Conservation (phyloP, 495 filamentous ascomycete species). For the Hypoxylon intermedium region DNA sequence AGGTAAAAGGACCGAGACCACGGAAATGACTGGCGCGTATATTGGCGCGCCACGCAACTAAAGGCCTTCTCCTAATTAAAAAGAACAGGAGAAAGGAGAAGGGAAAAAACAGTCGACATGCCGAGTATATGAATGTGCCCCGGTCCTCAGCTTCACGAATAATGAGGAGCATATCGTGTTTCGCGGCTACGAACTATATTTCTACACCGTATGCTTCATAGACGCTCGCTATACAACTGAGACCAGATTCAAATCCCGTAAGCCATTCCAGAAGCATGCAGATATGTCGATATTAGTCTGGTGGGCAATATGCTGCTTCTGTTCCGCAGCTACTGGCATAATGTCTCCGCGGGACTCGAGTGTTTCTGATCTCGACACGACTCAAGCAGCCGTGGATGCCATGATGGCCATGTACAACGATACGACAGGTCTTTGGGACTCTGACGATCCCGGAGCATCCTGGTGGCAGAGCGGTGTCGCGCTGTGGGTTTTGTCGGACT, state of each 20-base stretch:
- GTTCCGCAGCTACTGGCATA: neutral
- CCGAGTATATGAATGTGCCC: conserved; percentile 8
- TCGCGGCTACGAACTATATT: neutral
- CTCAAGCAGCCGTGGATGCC: conserved; percentile 43
- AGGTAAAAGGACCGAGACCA: conserved; percentile 9
- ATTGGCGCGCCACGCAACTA: conserved; percentile 6
- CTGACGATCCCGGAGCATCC: conserved; percentile 22
- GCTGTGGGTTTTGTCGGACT: conserved; percentile 48
- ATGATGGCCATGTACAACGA: conserved; percentile 51
- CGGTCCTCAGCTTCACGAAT: too few relatives aligned
- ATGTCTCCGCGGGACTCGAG: neutral
- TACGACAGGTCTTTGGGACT: conserved; percentile 47
- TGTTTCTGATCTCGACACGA: conserved; percentile 6
- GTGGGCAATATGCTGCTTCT: conserved; percentile 17
- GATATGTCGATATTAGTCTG: conserved; percentile 13
- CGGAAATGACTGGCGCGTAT: neutral
- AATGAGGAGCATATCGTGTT: neutral
- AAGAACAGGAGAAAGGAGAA: too few relatives aligned
- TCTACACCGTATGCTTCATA: neutral
- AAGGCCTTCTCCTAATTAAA: neutral
- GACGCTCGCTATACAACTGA: neutral
- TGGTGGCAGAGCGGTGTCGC: conserved; percentile 56
- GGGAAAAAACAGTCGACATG: neutral
- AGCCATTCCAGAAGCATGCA: neutral
- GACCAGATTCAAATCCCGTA: neutral